Evolutionary conservation across 2,329 filamentous ascomycete species (phyloP), one percentile per base, ranked within the genome.

Genomic region (Pestalotiopsis sp.): DNA sequence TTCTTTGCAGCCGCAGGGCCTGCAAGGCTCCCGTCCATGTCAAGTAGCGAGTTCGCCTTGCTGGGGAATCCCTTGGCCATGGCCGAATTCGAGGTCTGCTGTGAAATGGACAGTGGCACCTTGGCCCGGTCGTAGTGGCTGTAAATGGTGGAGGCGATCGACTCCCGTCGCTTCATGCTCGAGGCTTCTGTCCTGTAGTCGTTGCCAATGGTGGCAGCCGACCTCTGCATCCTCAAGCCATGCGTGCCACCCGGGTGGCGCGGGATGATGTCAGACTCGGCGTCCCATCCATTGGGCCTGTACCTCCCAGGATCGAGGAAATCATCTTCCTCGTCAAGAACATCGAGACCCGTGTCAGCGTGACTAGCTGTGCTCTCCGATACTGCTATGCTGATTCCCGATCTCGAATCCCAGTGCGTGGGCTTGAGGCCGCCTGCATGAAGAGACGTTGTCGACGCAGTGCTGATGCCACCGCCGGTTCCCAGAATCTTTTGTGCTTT

Each of bases 41-140:
- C 84, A 25, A 88, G 78, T 61, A 86, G 74, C 56, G 79, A 78
- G 66, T 80, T 81, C 0, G 83, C 80, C 72, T 88, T 88, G 59
- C 80, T 74, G 0, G 86, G 85, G 4, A 85, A 75, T 3, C 86
- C 86, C 72, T 86, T 88, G 25, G 87, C 86, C 83, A 89, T 89
- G 69, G 86, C 85, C 1, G 87, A 88, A 58, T 82, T 85, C 0
- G 87, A 88, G 0, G 87, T 88, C 74, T 89, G 87, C 73, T 88
- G 87, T 1, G 87, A 88, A 69, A 88, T 84, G n/a, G 85, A 82
- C 4, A 89, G 80, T 12, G 87, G 86, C 62, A 86, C 81, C 73
- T 87, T 87, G 4, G 84, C 76, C 73, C 86, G 85, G 77, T 89
- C 87, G 75, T 89, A 89, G 77, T 84, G 87, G 0, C 86, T 87